These are phyloP conservation scores for Blastobotrys chiropterorum DNA, from an alignment of 805 yeast species.

Conservation along the genomic window DNA sequence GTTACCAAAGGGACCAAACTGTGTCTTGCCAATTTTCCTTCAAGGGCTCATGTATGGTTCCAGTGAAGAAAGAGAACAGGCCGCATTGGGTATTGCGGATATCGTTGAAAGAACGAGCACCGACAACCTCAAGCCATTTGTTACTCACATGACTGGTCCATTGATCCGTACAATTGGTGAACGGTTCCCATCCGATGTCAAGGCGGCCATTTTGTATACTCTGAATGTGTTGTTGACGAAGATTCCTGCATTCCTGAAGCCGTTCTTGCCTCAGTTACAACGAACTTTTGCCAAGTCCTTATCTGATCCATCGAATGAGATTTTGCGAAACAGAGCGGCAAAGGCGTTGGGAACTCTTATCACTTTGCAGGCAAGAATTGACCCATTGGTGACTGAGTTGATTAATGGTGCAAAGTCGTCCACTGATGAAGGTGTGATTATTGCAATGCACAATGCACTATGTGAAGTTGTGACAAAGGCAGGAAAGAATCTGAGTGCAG, in stretches of 20 bases:
- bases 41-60: slow-evolving; percentile 96
- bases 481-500: slow-evolving; percentile 69
- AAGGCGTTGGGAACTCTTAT: slow-evolving; percentile 83
- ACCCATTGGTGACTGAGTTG: slow-evolving; percentile 81
- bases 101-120: slow-evolving; percentile 78
- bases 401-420: slow-evolving; percentile 63
- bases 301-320: slow-evolving; percentile 67
- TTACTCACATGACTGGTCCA: slow-evolving; percentile 94
- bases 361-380: slow-evolving; percentile 87
- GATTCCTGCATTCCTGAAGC: slow-evolving; percentile 86
- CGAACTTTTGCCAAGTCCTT: slow-evolving; percentile 92
- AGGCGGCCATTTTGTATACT: slow-evolving; percentile 87
- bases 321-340: slow-evolving; percentile 78
- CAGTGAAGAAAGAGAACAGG: slow-evolving; percentile 70
- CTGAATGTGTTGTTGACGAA: slow-evolving; percentile 69
- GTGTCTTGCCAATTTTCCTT: slow-evolving; percentile 82
- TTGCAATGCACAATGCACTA: slow-evolving; percentile 76
- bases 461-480: slow-evolving; percentile 75
- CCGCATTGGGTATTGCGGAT: slow-evolving; percentile 87
- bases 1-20: slow-evolving; percentile 73
- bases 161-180: slow-evolving; percentile 97
- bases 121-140: slow-evolving; percentile 68
- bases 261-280: slow-evolving; percentile 95
- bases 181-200: slow-evolving; percentile 82
- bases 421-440: slow-evolving; percentile 58